Conservation (phyloP, 2,329 filamentous ascomycete species). For the Rhynchosporium secalis region DNA sequence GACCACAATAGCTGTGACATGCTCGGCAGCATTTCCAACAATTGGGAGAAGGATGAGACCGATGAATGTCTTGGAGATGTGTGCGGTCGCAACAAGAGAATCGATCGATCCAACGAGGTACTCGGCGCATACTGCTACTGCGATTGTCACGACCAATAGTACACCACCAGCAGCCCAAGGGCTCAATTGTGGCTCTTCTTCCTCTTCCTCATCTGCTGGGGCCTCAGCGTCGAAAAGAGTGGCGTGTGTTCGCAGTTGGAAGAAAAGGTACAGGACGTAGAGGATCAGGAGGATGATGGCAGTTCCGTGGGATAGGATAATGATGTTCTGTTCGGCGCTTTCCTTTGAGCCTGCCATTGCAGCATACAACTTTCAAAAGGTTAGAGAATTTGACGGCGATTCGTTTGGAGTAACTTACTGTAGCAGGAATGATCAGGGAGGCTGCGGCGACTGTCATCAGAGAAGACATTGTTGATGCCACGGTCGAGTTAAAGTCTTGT, state of each 20-base stretch:
- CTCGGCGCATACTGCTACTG: slow-evolving; percentile 74
- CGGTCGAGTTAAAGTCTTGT: slow-evolving; percentile 73
- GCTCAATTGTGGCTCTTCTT: slow-evolving; percentile 28
- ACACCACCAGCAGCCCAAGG: slow-evolving; percentile 46
- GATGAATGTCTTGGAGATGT: slow-evolving; percentile 79
- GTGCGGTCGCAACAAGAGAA: slow-evolving; percentile 64
- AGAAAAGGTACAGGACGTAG: slow-evolving; percentile 75
- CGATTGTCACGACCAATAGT: slow-evolving; percentile 66
- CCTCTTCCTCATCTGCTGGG: slow-evolving; percentile 31
- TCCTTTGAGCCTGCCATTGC: slow-evolving; percentile 53
- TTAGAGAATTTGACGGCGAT: not conserved
- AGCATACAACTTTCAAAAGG: slow-evolving; percentile 58
- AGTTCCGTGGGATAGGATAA: slow-evolving; percentile 73
- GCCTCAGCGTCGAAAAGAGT: slow-evolving; percentile 65
- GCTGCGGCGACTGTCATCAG: slow-evolving; percentile 75
- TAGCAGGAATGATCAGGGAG: slow-evolving; percentile 38
- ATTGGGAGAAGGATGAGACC: slow-evolving; percentile 78
- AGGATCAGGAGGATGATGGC: slow-evolving; percentile 72
- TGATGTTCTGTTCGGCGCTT: slow-evolving; percentile 56
- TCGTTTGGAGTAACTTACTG: slow-evolving; percentile 1
- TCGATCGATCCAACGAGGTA: slow-evolving; percentile 78
- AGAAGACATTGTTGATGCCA: slow-evolving; percentile 73
- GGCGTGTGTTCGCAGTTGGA: slow-evolving; percentile 75
- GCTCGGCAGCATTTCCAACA: slow-evolving; percentile 78
- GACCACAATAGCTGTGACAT: slow-evolving; percentile 79